A percentile compares a stretch with the other conserved stretches of the same genome.
Evolutionary conservation across 75 land plant genomes (phyloP).

Genomic region (Cunninghamia lanceolata): DNA sequence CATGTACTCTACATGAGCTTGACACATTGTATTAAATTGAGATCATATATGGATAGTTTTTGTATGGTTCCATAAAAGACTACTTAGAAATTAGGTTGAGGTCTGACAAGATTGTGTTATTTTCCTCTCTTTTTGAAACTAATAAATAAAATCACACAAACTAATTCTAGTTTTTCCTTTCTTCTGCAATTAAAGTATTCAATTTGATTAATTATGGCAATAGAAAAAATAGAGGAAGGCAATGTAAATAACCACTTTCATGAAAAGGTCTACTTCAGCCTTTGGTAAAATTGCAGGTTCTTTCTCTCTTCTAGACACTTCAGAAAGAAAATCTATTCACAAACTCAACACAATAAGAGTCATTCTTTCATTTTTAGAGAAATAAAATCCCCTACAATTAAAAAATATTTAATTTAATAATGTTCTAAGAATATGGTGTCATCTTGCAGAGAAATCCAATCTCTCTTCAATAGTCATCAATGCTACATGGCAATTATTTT

Average conservation of each 20-base stretch:
- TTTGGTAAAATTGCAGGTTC: slow-evolving; percentile 65
- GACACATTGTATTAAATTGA: no score
- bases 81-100: no score
- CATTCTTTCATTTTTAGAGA: neutral
- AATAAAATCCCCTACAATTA: no score
- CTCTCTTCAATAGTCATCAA: slow-evolving; percentile 88
- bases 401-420: neutral
- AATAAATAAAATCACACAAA: neutral
- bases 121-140: no score
- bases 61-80: no score
- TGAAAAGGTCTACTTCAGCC: slow-evolving; percentile 62
- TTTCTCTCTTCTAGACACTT: slow-evolving; percentile 61
- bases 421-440: slow-evolving; percentile 70
- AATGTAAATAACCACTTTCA: slow-evolving; percentile 60
- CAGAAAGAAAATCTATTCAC: slow-evolving; percentile 43
- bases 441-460: slow-evolving; percentile 77
- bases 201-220: neutral
- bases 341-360: neutral
- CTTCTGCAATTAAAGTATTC: neutral
- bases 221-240: neutral
- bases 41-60: no score
- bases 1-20: no score
- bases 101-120: no score
- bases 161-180: neutral
- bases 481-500: slow-evolving; percentile 80